Base-by-base conservation (phyloP, 805 yeast genomes). In the Starmerella kuoi region DNA sequence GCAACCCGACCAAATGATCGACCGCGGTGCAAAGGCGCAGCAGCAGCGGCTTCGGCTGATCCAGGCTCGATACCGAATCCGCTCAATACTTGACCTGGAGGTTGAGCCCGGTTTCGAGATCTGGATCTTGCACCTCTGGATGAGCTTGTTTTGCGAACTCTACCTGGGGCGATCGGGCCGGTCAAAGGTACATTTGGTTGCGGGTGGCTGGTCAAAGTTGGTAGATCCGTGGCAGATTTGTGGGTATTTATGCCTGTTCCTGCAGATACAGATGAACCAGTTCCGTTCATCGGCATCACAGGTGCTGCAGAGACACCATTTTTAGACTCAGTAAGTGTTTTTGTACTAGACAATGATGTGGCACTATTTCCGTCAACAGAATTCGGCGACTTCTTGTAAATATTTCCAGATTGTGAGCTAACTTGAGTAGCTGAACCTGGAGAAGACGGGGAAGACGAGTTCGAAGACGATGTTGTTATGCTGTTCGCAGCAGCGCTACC, bases 51-150 rank as follows among this genome's bases (percentile, higher is more conserved):
- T 7, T 30, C 41, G 2, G 35, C 27, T 5, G 26, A 20, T n/a
- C 19, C 24, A 26, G 38, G 20, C 31, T 41, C 32, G 18, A 20
- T 4, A 31, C 23, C 4, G 37, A 45, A 38, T 2, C 34, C 35
- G 11, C 36, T 22, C 5, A 42, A 38, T 3, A 36, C 37, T 33
- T 47, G 51, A 26, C 23, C 17, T 37, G 41, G 49, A 9, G 44
- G 15, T 17, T 38, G 46, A 9, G 44, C 28, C 20, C 46, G 44
- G 24, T 40, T 44, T 9, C 52, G 38, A 7, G 48, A 42, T 2
- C 48, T 24, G 14, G 48, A 43, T 11, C 48, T 37, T 12, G 50
- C 47, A n/a, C 51, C 48, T 2, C 52, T 41, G 8, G 51, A 47
- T 2, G 52, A 48, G 22, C 45, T 28, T 2, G 42, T 35, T 35